These are phyloP conservation scores for Sclerotinia sclerotiorum DNA, from an alignment of 2,329 filamentous ascomycete genomes.

Conservation along the genomic window DNA sequence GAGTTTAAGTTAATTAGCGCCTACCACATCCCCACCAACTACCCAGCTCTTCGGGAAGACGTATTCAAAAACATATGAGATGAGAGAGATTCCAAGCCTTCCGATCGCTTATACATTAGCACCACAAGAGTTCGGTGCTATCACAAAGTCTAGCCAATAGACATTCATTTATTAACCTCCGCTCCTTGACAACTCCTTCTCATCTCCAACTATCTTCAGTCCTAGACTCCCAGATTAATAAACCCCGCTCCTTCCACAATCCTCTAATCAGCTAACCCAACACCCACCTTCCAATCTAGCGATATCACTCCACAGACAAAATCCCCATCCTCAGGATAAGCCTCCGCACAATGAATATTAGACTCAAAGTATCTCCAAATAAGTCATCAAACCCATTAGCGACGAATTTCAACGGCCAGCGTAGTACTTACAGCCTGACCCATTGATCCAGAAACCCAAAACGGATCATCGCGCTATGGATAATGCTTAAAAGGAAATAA, in stretches of 20 bases:
- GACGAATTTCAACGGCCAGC: conserved; percentile 49
- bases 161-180: not conserved
- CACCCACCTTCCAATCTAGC: conserved; percentile 45
- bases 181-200: not conserved
- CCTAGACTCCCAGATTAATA: conserved; percentile 47
- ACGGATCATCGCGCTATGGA: conserved; percentile 48
- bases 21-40: not conserved
- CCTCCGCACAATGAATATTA: conserved; percentile 47
- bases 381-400: conserved; percentile 42
- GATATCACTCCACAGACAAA: conserved; percentile 45
- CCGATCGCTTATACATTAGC: not conserved
- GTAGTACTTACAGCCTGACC: conserved; percentile 44
- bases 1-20: not conserved
- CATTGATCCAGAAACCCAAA: conserved; percentile 47
- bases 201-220: conserved; percentile 44
- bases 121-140: no score
- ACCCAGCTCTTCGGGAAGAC: not conserved
- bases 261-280: conserved; percentile 48
- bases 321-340: conserved; percentile 49
- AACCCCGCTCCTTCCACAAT: conserved; percentile 49
- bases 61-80: not conserved
- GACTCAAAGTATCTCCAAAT: conserved; percentile 46
- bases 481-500: conserved; percentile 48
- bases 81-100: not conserved
- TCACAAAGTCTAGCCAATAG: not conserved